Conservation (phyloP, 129 eudicot genomes). For the Scalesia atractyloides region DNA sequence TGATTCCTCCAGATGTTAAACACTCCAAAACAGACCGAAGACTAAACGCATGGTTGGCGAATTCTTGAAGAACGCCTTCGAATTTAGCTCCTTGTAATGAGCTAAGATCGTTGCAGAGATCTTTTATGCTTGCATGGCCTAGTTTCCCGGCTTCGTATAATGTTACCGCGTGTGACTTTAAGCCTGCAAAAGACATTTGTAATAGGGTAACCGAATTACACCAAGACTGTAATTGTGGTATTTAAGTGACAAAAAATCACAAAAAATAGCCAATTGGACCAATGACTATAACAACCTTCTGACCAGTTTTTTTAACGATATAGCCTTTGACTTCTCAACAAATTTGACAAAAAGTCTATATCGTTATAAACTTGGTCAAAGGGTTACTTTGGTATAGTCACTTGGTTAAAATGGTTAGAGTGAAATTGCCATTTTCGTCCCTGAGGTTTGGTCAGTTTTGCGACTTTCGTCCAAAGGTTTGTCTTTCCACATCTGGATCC, state of each 20-base stretch:
- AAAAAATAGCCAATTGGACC: background rate
- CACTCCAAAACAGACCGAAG: slow-evolving; percentile 87
- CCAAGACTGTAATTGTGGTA: slow-evolving; percentile 22
- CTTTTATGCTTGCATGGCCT: slow-evolving; percentile 89
- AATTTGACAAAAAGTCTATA: background rate
- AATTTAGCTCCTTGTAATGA: slow-evolving; percentile 92
- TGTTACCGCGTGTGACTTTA: slow-evolving; percentile 97
- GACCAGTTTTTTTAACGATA: background rate
- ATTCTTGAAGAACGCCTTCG: slow-evolving; percentile 98
- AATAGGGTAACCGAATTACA: slow-evolving; percentile 21
- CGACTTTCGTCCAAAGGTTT: no score
- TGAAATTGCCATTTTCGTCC: no score
- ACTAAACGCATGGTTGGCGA: slow-evolving; percentile 98
- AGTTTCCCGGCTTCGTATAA: slow-evolving; percentile 96
- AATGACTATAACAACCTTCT: background rate
- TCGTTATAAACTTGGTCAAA: background rate
- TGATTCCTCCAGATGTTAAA: slow-evolving; percentile 82
- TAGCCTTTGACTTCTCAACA: background rate
- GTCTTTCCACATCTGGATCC: no score
- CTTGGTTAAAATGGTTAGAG: background rate
- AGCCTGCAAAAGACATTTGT: slow-evolving; percentile 54
- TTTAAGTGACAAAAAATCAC: background rate
- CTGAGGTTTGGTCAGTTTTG: no score
- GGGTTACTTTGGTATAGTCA: background rate
- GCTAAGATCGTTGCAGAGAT: slow-evolving; percentile 88